Base-by-base conservation (phyloP, 352 stramenopile species). In the Elongisporangium prolatum region DNA sequence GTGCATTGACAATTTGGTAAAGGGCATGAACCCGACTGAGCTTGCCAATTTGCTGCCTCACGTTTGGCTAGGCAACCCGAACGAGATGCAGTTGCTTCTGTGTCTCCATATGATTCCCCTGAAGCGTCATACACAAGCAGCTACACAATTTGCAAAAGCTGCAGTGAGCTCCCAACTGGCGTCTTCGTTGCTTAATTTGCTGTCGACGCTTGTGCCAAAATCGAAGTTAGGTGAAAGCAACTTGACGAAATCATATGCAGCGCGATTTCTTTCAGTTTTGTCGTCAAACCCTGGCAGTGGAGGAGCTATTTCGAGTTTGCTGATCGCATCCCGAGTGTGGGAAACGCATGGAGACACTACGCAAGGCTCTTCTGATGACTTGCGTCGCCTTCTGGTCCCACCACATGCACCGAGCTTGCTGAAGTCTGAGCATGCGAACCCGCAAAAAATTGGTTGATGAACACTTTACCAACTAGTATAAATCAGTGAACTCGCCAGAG, bases 21-120 rank as follows among this genome's bases (percentile, higher is more conserved):
- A 90, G 63, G 86, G 86, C 52, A 95, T 95, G 86, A 76, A 95
- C 57, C 80, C 86, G 2, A 74, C 80, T 21, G 83, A 78, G 37
- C 63, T 95, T 38, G 76, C 86, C 0, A 81, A 74, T 24, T 48
- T 95, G 24, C 60, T 95, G 18, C 86, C 86, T 3, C 78, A 88
- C 20, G 77, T 93, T 14, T 93, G 83, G 80, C 64, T 88, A 1
- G 84, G 80, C 8, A 84, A 95, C 54, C 82, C 85, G 21, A 89
- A 72, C 8, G 84, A 91, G 60, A 86, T 95, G 57, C 84, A 95
- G 54, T 68, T 95, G 18, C 61, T 95, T 21, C 53, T 95, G 44
- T 93, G 84, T 48, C 72, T 95, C 37, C 86, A 95, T 61, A 95
- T 93, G 84, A 95, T 93, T 52, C 84, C 84, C 6, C 70, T 95